phyloP scores from a whole-genome alignment of 495 filamentous ascomycete species.

The Sphaerosporella brunnea region DNA sequence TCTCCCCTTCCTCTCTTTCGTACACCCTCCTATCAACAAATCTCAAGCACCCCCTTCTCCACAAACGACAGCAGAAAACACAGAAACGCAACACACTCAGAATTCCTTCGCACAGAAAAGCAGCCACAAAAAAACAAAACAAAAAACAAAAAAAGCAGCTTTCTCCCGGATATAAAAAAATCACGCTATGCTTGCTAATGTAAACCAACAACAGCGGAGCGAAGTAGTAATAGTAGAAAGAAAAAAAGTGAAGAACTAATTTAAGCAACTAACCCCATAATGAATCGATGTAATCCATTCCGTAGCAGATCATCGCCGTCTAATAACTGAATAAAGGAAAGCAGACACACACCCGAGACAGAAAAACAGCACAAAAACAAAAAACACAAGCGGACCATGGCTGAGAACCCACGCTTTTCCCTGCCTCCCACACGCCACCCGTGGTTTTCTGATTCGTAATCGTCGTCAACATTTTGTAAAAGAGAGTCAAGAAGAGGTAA shows the following conservation, averaged over 20 bases:
- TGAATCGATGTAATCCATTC: slow-evolving; percentile 9
- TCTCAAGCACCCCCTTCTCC: too few species aligned
- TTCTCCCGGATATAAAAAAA: slow-evolving; percentile 10
- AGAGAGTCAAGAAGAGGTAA: slow-evolving; percentile 9
- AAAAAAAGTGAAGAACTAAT: too few species aligned
- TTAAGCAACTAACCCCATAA: slow-evolving; percentile 6
- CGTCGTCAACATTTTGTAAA: slow-evolving; percentile 11
- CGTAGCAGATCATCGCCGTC: slow-evolving; percentile 6
- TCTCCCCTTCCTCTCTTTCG: too few species aligned
- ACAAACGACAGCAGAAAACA: too few species aligned
- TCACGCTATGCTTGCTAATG: slow-evolving; percentile 6
- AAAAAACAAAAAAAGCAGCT: too few species aligned
- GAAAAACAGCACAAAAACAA: background rate
- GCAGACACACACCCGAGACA: background rate
- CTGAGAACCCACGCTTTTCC: background rate
- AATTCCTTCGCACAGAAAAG: slow-evolving; percentile 6
- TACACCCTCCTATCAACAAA: too few species aligned
- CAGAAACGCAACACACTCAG: background rate
- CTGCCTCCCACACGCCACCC: background rate
- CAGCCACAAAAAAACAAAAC: slow-evolving; percentile 1
- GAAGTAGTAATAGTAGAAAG: too few species aligned
- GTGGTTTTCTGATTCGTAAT: slow-evolving; percentile 9
- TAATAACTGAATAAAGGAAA: background rate
- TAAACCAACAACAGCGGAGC: too few species aligned
- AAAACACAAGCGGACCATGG: slow-evolving; percentile 5